A percentile compares a stretch with the other conserved stretches of the same genome.
Evolutionary conservation across 176 grass and related monocot species (phyloP).

Genomic region (Saccharum officinarum): DNA sequence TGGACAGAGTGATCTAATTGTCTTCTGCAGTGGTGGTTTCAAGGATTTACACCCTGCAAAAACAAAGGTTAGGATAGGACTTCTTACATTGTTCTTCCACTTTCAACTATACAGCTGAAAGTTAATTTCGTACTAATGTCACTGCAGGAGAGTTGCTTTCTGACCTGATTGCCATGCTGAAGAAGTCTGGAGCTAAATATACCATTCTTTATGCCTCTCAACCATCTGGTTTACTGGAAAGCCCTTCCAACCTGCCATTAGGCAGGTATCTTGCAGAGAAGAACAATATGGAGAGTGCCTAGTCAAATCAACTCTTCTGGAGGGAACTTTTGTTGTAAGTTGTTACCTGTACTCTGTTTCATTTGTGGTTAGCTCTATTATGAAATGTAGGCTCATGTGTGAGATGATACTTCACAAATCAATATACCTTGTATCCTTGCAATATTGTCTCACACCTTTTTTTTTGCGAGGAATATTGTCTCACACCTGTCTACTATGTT

Average conservation of each 20-base stretch:
- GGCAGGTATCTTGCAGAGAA: too few relatives aligned
- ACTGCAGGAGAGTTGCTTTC: constrained; percentile 46
- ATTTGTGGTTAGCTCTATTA: not conserved
- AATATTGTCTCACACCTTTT: not conserved
- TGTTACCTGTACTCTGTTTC: not conserved
- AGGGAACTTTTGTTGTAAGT: constrained; percentile 92
- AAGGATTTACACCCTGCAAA: constrained; percentile 53
- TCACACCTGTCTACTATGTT: constrained; percentile 19
- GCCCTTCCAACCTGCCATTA: too few relatives aligned
- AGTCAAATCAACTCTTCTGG: constrained; percentile 84
- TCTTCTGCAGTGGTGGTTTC: constrained; percentile 59
- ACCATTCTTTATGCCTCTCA: too few relatives aligned
- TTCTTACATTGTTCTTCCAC: constrained; percentile 11
- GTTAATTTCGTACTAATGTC: constrained; percentile 1
- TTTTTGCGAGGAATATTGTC: not conserved
- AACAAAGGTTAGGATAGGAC: constrained; percentile 62
- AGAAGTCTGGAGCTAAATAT: too few relatives aligned
- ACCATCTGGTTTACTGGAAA: too few relatives aligned
- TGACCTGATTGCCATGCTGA: too few relatives aligned
- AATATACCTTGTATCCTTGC: not conserved
- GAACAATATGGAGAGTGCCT: constrained; percentile 28
- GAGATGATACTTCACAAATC: not conserved
- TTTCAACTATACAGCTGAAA: not conserved
- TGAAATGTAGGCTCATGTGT: not conserved
- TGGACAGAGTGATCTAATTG: too few relatives aligned